A percentile compares a stretch with the other conserved stretches of the same genome.
Conservation (phyloP, 2,329 filamentous ascomycete species). For the Fusarium irregulare region DNA sequence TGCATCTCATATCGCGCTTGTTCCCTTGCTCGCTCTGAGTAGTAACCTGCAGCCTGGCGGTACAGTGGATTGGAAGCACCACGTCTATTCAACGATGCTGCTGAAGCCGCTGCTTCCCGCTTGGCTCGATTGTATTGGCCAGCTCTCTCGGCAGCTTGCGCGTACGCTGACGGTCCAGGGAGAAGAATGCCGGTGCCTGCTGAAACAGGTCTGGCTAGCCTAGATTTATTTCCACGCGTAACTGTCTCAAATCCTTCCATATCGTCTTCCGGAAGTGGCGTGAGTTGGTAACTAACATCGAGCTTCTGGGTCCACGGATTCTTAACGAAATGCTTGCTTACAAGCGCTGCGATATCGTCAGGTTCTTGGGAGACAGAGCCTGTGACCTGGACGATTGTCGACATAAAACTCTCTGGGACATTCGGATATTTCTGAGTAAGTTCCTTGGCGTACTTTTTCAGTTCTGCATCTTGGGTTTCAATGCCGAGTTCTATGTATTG, state of each 20-base stretch:
- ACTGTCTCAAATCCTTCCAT: slow-evolving; percentile 46
- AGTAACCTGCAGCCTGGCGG: slow-evolving; percentile 80
- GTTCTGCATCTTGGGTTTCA: slow-evolving; percentile 47
- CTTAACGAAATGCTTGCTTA: slow-evolving; percentile 58
- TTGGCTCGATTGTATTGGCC: slow-evolving; percentile 47
- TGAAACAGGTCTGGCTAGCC: slow-evolving; percentile 8
- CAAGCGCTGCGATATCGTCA: slow-evolving; percentile 55
- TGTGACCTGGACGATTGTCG: slow-evolving; percentile 56
- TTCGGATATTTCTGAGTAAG: slow-evolving; percentile 55
- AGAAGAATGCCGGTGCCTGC: slow-evolving; percentile 2
- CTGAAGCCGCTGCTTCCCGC: slow-evolving; percentile 52
- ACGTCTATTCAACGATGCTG: slow-evolving; percentile 56
- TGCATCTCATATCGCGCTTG: slow-evolving; percentile 67
- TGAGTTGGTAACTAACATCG: slow-evolving; percentile 53
- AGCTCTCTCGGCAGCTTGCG: slow-evolving; percentile 47
- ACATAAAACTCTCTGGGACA: slow-evolving; percentile 58
- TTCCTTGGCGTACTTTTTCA: slow-evolving; percentile 48
- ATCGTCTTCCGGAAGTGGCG: slow-evolving; percentile 51
- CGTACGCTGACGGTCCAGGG: slow-evolving; percentile 34
- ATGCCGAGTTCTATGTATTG: slow-evolving; percentile 56
- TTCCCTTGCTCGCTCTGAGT: slow-evolving; percentile 76
- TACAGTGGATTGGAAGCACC: slow-evolving; percentile 78
- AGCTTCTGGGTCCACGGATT: slow-evolving; percentile 53
- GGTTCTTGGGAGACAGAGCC: slow-evolving; percentile 50
- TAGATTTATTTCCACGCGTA: slow-evolving; percentile 23